These are phyloP conservation scores for Cymbopogon citratus DNA, from an alignment of 176 grass and related monocot species.

Conservation along the genomic window DNA sequence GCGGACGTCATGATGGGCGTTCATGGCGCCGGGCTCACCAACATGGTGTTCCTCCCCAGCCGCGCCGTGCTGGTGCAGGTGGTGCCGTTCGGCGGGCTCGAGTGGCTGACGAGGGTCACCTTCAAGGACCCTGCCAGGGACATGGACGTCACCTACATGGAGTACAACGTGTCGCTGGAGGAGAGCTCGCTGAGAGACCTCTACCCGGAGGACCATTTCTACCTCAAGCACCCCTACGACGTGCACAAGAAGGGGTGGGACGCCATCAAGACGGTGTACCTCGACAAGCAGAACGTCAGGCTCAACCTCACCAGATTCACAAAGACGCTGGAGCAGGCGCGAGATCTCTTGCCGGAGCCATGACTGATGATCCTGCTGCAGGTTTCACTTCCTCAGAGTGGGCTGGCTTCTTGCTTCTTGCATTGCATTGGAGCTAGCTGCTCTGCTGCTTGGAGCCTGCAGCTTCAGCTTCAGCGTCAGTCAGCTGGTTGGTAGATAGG, in stretches of 20 bases:
- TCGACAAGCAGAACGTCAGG: constrained; percentile 57
- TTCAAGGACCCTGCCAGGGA: constrained; percentile 45
- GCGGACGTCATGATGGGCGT: constrained; percentile 73
- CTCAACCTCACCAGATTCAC: constrained; percentile 50
- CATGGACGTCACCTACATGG: constrained; percentile 60
- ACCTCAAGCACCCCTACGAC: constrained; percentile 44
- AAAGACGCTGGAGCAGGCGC: constrained; percentile 34
- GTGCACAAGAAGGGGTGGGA: constrained; percentile 53
- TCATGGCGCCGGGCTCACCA: constrained; percentile 64
- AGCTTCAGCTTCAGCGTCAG: neutral
- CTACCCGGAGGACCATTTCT: constrained; percentile 56
- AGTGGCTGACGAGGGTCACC: constrained; percentile 34
- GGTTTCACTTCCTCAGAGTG: neutral
- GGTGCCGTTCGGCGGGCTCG: constrained; percentile 53
- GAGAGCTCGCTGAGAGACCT: constrained; percentile 58
- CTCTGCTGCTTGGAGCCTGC: neutral
- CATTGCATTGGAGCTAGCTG: neutral
- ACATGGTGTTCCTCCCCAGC: constrained; percentile 67
- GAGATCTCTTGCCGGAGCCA: constrained; percentile 4
- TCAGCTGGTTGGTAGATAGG: constrained; percentile 22
- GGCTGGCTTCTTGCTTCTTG: neutral
- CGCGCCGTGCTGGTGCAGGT: constrained; percentile 63
- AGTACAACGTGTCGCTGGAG: constrained; percentile 60
- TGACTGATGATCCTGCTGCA: neutral
- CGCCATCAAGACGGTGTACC: constrained; percentile 40